phyloP scores from a whole-genome alignment of 2,329 filamentous ascomycete genomes.

The Hirsutella rhossiliensis region DNA sequence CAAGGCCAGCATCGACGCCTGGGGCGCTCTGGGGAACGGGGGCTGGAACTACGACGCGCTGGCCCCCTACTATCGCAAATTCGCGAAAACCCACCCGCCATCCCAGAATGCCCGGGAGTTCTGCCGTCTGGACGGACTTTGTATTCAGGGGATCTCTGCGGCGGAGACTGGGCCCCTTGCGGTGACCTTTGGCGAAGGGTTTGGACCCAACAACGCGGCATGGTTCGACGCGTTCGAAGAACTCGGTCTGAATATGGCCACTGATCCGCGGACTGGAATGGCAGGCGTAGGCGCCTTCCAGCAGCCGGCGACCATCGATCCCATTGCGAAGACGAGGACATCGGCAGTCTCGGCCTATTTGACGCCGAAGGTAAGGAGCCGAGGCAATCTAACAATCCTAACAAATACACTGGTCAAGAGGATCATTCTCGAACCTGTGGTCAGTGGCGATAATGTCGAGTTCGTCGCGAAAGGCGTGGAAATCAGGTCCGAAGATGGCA shows the following conservation, averaged over 20 bases:
- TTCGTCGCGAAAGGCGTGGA: neutral
- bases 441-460: neutral
- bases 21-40: conserved; percentile 13
- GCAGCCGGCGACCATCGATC: neutral
- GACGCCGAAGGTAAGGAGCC: neutral
- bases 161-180: no score
- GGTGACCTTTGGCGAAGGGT: no score
- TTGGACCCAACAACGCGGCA: no score
- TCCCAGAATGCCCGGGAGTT: no score
- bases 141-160: no score
- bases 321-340: neutral
- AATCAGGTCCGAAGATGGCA: neutral
- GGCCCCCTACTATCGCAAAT: conserved; percentile 21
- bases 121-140: no score
- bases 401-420: neutral
- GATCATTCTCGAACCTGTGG: neutral
- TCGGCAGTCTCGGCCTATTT: neutral
- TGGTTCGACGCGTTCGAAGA: no score
- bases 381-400: neutral
- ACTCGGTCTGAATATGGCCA: neutral
- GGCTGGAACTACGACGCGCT: conserved; percentile 15
- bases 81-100: conserved; percentile 19
- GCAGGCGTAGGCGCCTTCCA: neutral
- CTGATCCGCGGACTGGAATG: neutral
- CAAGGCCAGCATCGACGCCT: conserved; percentile 9